Conservation (phyloP, 2,329 filamentous ascomycete genomes). For the Alternaria atra region DNA sequence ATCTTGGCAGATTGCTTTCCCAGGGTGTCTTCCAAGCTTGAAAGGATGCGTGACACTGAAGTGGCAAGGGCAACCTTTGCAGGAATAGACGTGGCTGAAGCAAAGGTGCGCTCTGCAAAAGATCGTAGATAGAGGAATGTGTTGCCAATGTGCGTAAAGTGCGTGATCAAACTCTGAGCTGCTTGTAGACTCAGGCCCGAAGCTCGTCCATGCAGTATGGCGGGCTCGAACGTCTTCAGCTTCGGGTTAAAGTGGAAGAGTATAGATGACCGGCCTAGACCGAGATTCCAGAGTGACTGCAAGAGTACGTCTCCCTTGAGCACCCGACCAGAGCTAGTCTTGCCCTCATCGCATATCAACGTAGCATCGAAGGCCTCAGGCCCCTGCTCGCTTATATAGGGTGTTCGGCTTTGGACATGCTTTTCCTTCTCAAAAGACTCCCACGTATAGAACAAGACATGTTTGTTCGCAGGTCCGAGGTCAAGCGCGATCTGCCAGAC, state of each 20-base stretch:
- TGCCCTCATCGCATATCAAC: slow-evolving; percentile 53
- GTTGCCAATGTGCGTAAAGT: slow-evolving; percentile 52
- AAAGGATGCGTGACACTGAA: slow-evolving; percentile 51
- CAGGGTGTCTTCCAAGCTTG: slow-evolving; percentile 53
- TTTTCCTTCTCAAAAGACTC: slow-evolving; percentile 66
- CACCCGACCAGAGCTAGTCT: slow-evolving; percentile 50
- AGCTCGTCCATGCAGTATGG: slow-evolving; percentile 56
- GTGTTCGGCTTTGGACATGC: slow-evolving; percentile 54
- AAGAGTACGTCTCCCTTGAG: slow-evolving; percentile 51
- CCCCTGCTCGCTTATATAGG: slow-evolving; percentile 75
- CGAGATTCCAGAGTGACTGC: slow-evolving; percentile 69
- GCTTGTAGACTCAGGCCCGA: slow-evolving; percentile 61
- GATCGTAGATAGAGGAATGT: slow-evolving; percentile 46
- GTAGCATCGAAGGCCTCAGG: slow-evolving; percentile 72
- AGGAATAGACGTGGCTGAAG: slow-evolving; percentile 46
- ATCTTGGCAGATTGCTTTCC: slow-evolving; percentile 37
- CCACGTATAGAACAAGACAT: slow-evolving; percentile 69
- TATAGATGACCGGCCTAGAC: slow-evolving; percentile 75
- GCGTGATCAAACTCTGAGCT: slow-evolving; percentile 63
- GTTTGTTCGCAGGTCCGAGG: slow-evolving; percentile 41
- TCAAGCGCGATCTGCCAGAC: slow-evolving; percentile 52
- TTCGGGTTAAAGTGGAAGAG: slow-evolving; percentile 71
- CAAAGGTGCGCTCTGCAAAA: slow-evolving; percentile 50
- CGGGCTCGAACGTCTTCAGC: slow-evolving; percentile 61
- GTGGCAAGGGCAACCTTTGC: slow-evolving; percentile 55